Conservation (phyloP, 2,329 filamentous ascomycete species). For the Exophiala sp. region DNA sequence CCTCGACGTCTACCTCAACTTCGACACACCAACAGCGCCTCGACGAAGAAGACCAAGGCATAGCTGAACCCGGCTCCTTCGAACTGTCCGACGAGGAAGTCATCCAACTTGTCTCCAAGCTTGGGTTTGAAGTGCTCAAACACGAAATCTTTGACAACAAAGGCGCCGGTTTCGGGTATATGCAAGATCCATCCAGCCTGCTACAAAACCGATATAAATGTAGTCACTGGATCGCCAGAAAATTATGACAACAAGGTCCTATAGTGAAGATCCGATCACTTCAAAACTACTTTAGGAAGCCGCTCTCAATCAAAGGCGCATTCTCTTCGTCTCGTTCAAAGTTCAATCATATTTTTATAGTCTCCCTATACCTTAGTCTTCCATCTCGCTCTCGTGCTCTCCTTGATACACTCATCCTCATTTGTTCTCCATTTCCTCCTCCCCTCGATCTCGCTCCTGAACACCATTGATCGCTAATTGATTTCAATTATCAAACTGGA, state of each 20-base stretch:
- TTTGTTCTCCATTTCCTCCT: too few species aligned
- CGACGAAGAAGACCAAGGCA: conserved; percentile 52
- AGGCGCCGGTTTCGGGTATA: conserved; percentile 67
- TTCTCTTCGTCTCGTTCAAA: too few species aligned
- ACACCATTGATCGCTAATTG: too few species aligned
- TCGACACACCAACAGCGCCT: conserved; percentile 30
- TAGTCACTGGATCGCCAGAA: conserved; percentile 82
- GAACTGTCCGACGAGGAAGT: conserved; percentile 91
- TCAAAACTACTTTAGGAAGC: too few species aligned
- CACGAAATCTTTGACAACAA: conserved; percentile 40
- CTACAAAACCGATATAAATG: conserved; percentile 76
- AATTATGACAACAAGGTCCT: conserved; percentile 55
- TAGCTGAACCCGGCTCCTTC: conserved; percentile 84
- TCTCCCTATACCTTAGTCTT: too few species aligned
- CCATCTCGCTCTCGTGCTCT: too few species aligned
- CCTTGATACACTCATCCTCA: too few species aligned
- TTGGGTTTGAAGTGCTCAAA: conserved; percentile 73
- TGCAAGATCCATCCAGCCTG: conserved; percentile 82
- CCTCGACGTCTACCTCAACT: neutral
- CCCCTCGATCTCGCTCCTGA: too few species aligned
- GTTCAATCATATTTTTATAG: too few species aligned
- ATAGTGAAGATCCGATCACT: too few species aligned
- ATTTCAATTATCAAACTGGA: too few species aligned
- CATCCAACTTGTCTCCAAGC: conserved; percentile 64
- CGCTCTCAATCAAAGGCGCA: neutral